Base-by-base conservation (phyloP, 164 flowering plant species). In the Umbilicus rupestris region DNA sequence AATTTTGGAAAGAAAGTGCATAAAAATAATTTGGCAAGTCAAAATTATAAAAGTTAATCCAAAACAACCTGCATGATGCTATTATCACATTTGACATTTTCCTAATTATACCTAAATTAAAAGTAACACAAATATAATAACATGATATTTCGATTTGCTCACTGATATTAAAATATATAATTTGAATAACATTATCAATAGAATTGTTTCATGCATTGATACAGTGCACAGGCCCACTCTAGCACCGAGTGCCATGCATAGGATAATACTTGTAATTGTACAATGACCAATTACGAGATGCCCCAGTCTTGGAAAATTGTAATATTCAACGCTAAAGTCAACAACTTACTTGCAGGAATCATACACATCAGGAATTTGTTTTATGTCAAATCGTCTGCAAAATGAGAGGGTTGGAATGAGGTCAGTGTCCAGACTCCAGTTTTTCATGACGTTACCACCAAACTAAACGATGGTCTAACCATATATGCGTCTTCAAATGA, bases 301-400 rank as follows among this genome's bases (percentile, higher is more conserved):
- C 1, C 6, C 58, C 14, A 7, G 30, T 22, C 24, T 10, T 22
- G 8, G 19, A 35, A 4, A 16, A 24, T 24, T 39, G 19, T 41
- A 30, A 35, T 62, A 35, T 35, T 39, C 65, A n/a, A 35, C 14
- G 17, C 16, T 12, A 29, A 63, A 20, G 42, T 19, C 14, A 63
- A 7, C 2, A 19, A 73, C 99, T 92, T 87, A 95, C 99, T 95
- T 95, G 99, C 97, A 88, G 0, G 99, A 95, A 76, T 95, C 99
- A 83, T 95, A 95, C 65, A 92, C 97, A 79, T 95, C 99, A 65
- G 99, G 99, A 78, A 95, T 95, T 74, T 95, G 99, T 67, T 96
- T 89, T 68, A 92, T 87, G 73, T 95, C 97, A 72, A 84, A 95
- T 20, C 97, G 88, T 5, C 99, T 95, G 97, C 82, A 87, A 67